Conservation (phyloP, 176 grass and related monocot species). For the Cenchrus purpureus region DNA sequence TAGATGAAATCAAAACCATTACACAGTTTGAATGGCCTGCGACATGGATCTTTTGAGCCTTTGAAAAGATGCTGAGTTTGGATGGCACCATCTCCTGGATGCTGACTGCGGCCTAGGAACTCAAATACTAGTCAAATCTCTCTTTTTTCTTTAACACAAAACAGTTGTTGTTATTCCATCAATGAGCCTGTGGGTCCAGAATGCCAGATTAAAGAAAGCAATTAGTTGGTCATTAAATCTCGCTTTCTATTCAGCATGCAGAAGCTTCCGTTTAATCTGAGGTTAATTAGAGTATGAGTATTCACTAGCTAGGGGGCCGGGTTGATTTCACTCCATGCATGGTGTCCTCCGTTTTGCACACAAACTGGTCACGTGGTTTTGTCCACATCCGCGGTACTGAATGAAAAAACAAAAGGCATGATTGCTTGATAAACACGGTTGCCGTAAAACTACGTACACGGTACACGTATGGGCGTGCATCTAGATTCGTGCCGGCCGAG, state of each 20-base stretch:
- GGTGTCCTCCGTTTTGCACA: background rate
- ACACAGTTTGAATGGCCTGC: too few species aligned
- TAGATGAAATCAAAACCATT: too few species aligned
- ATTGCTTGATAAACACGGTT: background rate
- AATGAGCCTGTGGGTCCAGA: background rate
- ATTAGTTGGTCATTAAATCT: background rate
- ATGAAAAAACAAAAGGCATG: background rate
- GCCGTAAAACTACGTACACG: background rate
- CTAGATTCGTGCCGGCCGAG: slow-evolving; percentile 19
- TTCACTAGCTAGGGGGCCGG: too few species aligned
- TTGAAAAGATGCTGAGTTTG: too few species aligned
- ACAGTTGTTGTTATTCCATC: background rate
- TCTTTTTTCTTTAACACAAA: too few species aligned
- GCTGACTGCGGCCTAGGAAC: background rate
- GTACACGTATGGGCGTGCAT: background rate
- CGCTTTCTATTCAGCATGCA: too few species aligned
- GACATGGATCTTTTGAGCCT: too few species aligned
- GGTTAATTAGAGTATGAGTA: background rate
- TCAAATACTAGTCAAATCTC: too few species aligned
- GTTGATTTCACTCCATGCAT: background rate
- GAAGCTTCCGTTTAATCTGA: slow-evolving; percentile 9
- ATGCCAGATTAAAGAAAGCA: background rate
- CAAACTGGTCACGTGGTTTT: background rate
- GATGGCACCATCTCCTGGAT: background rate
- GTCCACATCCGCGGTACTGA: background rate